phyloP scores from a whole-genome alignment of 2,329 filamentous ascomycete species.

The Pseudopyrenochaeta lycopersici region DNA sequence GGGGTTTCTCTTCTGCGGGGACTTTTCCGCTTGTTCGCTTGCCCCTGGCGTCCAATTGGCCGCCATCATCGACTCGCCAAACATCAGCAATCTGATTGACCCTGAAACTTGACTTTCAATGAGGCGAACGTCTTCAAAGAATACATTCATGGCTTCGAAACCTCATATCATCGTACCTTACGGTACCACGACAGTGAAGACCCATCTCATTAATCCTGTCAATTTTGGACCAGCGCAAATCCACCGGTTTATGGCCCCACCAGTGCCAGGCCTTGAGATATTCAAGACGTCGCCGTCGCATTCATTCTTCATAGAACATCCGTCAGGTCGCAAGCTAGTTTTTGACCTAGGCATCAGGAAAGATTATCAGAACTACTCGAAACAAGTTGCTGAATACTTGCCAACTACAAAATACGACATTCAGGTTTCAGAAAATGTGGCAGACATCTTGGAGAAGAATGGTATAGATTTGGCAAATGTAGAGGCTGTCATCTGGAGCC shows the following conservation, averaged over 20 bases:
- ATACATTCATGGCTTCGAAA: conserved; percentile 5
- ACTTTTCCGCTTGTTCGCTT: no score
- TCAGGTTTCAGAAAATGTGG: conserved; percentile 54
- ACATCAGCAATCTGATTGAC: no score
- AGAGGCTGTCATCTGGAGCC: conserved; percentile 54
- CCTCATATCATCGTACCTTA: conserved; percentile 12
- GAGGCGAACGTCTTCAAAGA: not conserved
- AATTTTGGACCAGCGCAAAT: conserved; percentile 42
- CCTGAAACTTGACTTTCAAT: not conserved
- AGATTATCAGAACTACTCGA: conserved; percentile 52
- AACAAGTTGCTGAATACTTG: conserved; percentile 24
- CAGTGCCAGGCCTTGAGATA: conserved; percentile 25
- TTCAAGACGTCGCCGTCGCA: conserved; percentile 47
- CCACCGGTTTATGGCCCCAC: conserved; percentile 35
- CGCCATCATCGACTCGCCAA: no score
- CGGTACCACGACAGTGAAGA: conserved; percentile 13
- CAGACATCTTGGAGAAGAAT: conserved; percentile 44
- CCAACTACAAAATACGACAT: conserved; percentile 44
- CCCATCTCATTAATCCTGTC: conserved; percentile 48
- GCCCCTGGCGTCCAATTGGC: no score
- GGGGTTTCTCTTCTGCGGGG: not conserved
- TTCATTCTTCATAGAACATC: conserved; percentile 60
- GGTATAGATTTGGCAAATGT: conserved; percentile 44
- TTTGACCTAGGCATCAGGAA: conserved; percentile 60
- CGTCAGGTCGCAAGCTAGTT: conserved; percentile 51